Evolutionary conservation across 2,329 filamentous ascomycete species (phyloP), one percentile per base, ranked within the genome.

Genomic region (Elsinoe fawcettii): DNA sequence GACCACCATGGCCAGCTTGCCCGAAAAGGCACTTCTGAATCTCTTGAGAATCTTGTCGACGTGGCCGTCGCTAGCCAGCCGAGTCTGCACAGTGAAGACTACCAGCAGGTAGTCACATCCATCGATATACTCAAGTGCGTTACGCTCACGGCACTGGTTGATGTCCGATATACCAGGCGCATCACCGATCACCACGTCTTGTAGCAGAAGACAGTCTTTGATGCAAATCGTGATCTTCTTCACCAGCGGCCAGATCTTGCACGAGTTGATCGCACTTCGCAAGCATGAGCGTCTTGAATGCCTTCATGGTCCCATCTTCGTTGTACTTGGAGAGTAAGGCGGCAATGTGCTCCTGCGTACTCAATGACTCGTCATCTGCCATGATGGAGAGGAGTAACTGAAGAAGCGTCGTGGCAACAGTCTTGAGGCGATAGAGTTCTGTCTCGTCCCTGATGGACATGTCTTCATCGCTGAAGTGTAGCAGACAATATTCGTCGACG

Each of bases 81-180:
- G 65, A 6, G 32, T 53, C 30, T 46, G 56, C 27, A 65, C 60
- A 1, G 34, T 56, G 0, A 58, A 34, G 1, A 67, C 62, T 2
- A 63, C 53, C 63, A 64, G 65, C 6, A 68, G 43, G 8, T 56
- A 53, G 41, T 66, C 63, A 39, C 64, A 64, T 1, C 46, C 55
- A 6, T 58, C 36, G 30, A 67, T 60, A 25, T 63, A 61, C 1
- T 62, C 61, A 5, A 59, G 47, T 2, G 61, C 60, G 3, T 60
- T 46, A 1, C 62, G 58, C 27, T 60, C 62, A 0, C 66, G 61
- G 1, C 63, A 51, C 4, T 60, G 44, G 22, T 65, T 65, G 9
- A 57, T 64, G 46, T 68, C 66, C 1, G 60, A 59, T 5, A 66
- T 61, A 3, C 65, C 60, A 36, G 34, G 66, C 9, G 66, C 59